phyloP scores from a whole-genome alignment of 148 eudicot species.

The Rhododendron williamsianum region DNA sequence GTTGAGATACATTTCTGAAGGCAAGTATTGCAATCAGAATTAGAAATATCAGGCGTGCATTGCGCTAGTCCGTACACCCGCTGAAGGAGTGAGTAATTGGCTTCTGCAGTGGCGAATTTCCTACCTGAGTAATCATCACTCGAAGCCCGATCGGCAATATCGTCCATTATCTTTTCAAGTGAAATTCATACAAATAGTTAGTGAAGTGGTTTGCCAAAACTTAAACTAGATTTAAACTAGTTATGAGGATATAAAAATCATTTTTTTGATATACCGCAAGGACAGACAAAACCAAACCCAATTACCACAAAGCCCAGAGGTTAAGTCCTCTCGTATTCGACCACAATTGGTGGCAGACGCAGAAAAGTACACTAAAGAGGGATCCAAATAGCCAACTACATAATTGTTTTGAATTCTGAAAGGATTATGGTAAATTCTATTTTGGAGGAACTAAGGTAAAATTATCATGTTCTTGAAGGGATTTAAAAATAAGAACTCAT shows the following conservation, averaged over 20 bases:
- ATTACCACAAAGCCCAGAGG: background rate
- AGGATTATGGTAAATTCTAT: no score
- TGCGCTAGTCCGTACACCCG: slow-evolving; percentile 24
- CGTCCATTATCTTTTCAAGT: background rate
- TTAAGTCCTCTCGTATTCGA: background rate
- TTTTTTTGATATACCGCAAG: background rate
- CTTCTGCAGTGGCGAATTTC: slow-evolving; percentile 21
- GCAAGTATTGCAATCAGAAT: slow-evolving; percentile 19
- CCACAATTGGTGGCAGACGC: background rate
- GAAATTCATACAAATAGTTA: background rate
- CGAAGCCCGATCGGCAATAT: background rate
- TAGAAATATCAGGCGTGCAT: slow-evolving; percentile 36
- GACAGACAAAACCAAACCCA: background rate
- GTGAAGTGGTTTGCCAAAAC: background rate
- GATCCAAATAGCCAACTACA: no score
- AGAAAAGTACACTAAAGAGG: background rate
- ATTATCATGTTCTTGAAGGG: no score
- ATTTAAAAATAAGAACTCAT: no score
- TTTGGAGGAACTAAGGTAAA: no score
- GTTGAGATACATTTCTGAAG: background rate
- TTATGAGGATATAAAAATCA: background rate
- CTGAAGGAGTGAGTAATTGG: background rate
- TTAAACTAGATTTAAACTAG: background rate
- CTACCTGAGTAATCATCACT: background rate
- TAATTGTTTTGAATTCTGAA: no score